Base-by-base conservation (phyloP, 495 filamentous ascomycete genomes). In the Achaetomiella virescens region DNA sequence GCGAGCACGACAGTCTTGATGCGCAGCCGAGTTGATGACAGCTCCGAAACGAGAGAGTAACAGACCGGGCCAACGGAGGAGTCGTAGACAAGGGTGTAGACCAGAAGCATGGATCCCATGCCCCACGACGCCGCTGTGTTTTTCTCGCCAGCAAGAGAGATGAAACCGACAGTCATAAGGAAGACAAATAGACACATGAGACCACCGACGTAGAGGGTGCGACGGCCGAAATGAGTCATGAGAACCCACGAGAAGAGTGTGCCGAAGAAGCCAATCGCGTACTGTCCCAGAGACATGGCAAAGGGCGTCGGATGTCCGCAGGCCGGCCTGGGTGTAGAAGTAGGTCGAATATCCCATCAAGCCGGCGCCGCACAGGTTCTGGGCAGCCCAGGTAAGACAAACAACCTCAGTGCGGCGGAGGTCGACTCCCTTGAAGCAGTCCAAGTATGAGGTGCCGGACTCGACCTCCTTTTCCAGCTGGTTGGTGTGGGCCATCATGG, bases 1-100 rank as follows among this genome's bases (percentile, higher is more conserved):
- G 82, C 81, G 2, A 89, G 61, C 10, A 77, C 83, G 2, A 82
- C 81, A 0, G 83, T 84, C 66, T 85, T 85, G 0, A 78, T 79
- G 6, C 86, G 75, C 0, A 88, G 75, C 37, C 71, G 73, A 0
- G 76, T 79, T 6, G 81, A 76, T 22, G 78, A 80, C 11, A 78
- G 74, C 59, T 85, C 84, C 55, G 77, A 78, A 6, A 86, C 70
- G 48, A 88, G 77, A 25, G 83, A 79, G 64, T 83, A 87, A 45
- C 77, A 79, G 12, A 85, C 71, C 0, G 84, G 82, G 0, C 84
- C 84, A 43, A 87, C 71, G 10, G 76, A 78, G 9, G 78, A 54
- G 29, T 81, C 74, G 60, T 83, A 85, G 43, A 75, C 63, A 14
- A 82, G 77, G 17, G 80, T 79, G 72, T 78, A 85, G 1, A 83